phyloP scores from a whole-genome alignment of 805 yeast species.

The Ogataea henricii region DNA sequence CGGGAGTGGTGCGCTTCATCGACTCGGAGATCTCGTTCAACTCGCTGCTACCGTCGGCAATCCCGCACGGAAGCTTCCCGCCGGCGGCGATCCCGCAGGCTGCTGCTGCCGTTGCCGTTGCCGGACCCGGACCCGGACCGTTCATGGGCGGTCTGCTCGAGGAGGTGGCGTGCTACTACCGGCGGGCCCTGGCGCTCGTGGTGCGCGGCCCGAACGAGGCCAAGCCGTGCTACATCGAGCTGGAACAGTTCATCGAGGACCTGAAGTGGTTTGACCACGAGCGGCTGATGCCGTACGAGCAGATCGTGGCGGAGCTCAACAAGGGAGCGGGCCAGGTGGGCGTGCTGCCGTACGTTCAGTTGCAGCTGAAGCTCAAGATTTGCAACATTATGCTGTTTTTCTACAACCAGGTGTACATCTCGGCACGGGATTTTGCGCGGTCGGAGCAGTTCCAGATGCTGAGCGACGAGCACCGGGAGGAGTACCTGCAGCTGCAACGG shows the following conservation, averaged over 20 bases:
- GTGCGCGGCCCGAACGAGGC: not conserved
- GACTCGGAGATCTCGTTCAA: constrained; percentile 27
- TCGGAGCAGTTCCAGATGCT: constrained; percentile 14
- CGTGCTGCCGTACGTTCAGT: not conserved
- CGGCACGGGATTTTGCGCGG: constrained; percentile 11
- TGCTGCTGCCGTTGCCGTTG: too few species aligned
- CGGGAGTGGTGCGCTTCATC: constrained; percentile 21
- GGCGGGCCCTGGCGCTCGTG: constrained; percentile 11
- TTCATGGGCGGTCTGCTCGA: not conserved
- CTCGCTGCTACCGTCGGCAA: constrained; percentile 26
- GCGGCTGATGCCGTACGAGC: constrained; percentile 10
- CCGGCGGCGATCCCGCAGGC: too few species aligned
- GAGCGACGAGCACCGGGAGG: constrained; percentile 8
- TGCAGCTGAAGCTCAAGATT: constrained; percentile 20
- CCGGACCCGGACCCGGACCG: too few species aligned
- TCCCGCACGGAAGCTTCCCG: not conserved
- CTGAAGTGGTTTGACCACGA: constrained; percentile 20
- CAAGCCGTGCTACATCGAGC: constrained; percentile 10
- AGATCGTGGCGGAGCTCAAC: constrained; percentile 9
- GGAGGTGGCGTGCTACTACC: constrained; percentile 6
- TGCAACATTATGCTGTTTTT: constrained; percentile 24
- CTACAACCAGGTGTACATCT: constrained; percentile 20
- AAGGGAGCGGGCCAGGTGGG: constrained; percentile 1
- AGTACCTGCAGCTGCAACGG: constrained; percentile 9
- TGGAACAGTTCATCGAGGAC: constrained; percentile 23